Evolutionary conservation across 371 early-diverging fungal species (phyloP).

Genomic region (Apophysomyces ossiformis): DNA sequence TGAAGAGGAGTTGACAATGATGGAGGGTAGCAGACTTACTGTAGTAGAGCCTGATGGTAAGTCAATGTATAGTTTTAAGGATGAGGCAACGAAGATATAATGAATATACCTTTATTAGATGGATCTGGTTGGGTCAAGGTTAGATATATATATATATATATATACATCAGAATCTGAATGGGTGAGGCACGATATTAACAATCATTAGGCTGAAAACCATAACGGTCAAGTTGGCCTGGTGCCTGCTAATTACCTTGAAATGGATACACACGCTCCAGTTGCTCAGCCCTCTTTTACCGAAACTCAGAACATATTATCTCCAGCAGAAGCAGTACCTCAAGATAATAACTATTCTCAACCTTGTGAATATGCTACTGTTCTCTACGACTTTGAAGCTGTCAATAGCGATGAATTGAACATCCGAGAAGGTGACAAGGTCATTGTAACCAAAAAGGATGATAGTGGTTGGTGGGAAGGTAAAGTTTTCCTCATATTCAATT

Average conservation of each 20-base stretch:
- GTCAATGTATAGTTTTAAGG: constrained; percentile 3
- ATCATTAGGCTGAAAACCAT: constrained; percentile 28
- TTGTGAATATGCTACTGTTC: constrained; percentile 57
- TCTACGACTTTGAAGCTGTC: constrained; percentile 82
- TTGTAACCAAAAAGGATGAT: constrained; percentile 65
- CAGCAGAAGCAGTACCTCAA: not conserved
- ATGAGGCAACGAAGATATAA: not conserved
- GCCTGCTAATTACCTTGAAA: constrained; percentile 67
- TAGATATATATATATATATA: constrained; percentile 4
- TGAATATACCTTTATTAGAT: constrained; percentile 38
- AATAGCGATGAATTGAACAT: constrained; percentile 76
- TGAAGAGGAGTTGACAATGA: constrained; percentile 74
- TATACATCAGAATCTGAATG: not conserved
- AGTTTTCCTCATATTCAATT: not conserved
- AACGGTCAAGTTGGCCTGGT: constrained; percentile 66
- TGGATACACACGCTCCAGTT: constrained; percentile 3
- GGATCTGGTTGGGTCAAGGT: constrained; percentile 85
- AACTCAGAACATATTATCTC: not conserved
- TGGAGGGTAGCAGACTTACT: constrained; percentile 67
- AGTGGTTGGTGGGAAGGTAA: constrained; percentile 83
- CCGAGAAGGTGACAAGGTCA: constrained; percentile 69
- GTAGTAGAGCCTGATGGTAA: constrained; percentile 58
- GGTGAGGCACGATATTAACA: too few species aligned
- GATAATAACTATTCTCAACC: not conserved
- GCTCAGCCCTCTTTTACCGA: not conserved